These are phyloP conservation scores for Microstroma glucosiphilum DNA, from an alignment of 1,284 basidiomycete species.

Conservation along the genomic window DNA sequence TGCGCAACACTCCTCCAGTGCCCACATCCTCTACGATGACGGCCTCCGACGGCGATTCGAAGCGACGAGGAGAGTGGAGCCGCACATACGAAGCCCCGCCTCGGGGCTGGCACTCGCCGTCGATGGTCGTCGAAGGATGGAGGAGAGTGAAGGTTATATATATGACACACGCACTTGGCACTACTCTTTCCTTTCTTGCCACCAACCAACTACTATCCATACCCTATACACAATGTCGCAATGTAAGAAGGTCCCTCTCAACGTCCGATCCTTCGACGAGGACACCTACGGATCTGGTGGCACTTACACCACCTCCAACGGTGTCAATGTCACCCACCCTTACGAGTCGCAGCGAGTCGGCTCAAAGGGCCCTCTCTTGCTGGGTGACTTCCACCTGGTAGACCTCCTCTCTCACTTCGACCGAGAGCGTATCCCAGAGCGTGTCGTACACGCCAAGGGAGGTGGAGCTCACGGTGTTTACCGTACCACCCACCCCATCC, in stretches of 20 bases:
- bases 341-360: slow-evolving; percentile 72
- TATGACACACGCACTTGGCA: no score
- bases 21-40: no score
- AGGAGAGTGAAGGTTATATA: no score
- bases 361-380: slow-evolving; percentile 68
- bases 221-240: no score
- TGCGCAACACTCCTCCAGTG: no score
- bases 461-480: slow-evolving; percentile 38
- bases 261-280: slow-evolving; percentile 21
- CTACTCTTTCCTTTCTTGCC: no score
- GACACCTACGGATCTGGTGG: slow-evolving; percentile 20
- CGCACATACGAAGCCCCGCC: no score
- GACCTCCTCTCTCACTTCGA: slow-evolving; percentile 35
- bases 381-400: slow-evolving; percentile 57
- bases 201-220: no score
- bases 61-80: no score
- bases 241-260: slow-evolving; percentile 9
- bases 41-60: no score
- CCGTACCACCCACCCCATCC: slow-evolving; percentile 31
- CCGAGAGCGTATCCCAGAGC: slow-evolving; percentile 47
- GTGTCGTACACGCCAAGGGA: slow-evolving; percentile 43
- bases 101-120: no score
- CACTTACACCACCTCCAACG: slow-evolving; percentile 29
- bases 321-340: slow-evolving; percentile 55
- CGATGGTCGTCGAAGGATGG: no score